Evolutionary conservation across 2,329 filamentous ascomycete genomes (phyloP), one percentile per base, ranked within the genome.

Genomic region (Colletotrichum sp.): DNA sequence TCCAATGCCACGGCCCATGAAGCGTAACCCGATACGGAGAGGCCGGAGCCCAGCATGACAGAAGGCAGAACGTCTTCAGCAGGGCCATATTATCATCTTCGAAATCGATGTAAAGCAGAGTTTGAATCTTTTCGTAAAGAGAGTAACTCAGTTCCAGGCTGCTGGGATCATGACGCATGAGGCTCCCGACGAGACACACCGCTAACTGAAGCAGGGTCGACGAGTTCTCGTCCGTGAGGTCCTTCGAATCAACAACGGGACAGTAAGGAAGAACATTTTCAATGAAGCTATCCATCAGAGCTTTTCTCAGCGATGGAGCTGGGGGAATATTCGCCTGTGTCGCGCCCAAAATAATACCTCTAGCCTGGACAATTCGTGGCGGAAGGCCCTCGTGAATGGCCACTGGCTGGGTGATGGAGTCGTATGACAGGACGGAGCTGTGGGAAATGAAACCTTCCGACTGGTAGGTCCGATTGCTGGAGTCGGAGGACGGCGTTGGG

Each of bases 301-400:
- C 38, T n/a, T n/a, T 43, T n/a, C 38, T 43, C 38, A 43, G 18
- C 18, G 18, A n/a, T 4, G 38, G 38, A 10, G 1, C 9, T 43
- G 18, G 38, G 38, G 10, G 38, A 1, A 0, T 43, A n/a, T 43
- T n/a, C 8, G 38, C 38, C 2, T 43, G 38, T n/a, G 18, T n/a
- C 9, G 38, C 38, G 18, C 38, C 18, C 3, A 43, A 2, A n/a
- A 43, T n/a, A 3, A 43, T n/a, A 43, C 10, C 18, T 43, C 38
- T 43, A n/a, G 38, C 38, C 38, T 4, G 38, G 18, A n/a, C 0
- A n/a, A 43, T 43, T 0, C 38, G 38, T 43, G 38, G 38, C 8
- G 9, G 18, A n/a, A 43, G 38, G 38, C 38, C 38, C 0, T 43
- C 38, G 0, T 43, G 38, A 0, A 43, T 43, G 9, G 18, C 38